These are phyloP conservation scores for Lotus japonicus DNA, from an alignment of 306 rosid species.

Conservation along the genomic window DNA sequence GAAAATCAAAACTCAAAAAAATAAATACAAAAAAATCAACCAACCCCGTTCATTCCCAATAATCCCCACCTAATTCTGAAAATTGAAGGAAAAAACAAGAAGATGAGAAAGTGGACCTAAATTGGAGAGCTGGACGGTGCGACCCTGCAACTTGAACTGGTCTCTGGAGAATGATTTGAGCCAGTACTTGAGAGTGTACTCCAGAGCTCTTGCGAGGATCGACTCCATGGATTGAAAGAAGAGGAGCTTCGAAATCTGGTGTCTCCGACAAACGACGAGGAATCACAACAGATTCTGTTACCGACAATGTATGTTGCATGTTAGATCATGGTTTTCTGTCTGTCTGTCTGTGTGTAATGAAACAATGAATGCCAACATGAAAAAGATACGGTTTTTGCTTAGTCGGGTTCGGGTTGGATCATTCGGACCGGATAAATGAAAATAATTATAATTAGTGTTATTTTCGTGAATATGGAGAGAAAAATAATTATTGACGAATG, in stretches of 20 bases:
- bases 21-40: conserved; percentile 4
- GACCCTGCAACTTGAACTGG: conserved; percentile 92
- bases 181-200: conserved; percentile 96
- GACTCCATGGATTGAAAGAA: conserved; percentile 70
- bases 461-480: no score
- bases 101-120: conserved; percentile 43
- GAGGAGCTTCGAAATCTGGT: neutral
- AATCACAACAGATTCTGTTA: neutral
- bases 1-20: neutral
- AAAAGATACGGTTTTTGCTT: no score
- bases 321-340: neutral
- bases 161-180: conserved; percentile 86
- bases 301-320: neutral
- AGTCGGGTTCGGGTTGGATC: no score
- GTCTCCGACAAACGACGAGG: neutral
- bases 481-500: no score
- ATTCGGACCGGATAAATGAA: no score
- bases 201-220: conserved; percentile 70
- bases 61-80: neutral
- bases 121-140: conserved; percentile 78
- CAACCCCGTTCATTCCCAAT: conserved; percentile 5
- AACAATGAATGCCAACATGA: neutral
- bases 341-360: neutral
- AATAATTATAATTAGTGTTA: no score
- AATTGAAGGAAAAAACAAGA: neutral